phyloP scores from a whole-genome alignment of 2,329 filamentous ascomycete genomes.

The Aspergillus transmontanensis region DNA sequence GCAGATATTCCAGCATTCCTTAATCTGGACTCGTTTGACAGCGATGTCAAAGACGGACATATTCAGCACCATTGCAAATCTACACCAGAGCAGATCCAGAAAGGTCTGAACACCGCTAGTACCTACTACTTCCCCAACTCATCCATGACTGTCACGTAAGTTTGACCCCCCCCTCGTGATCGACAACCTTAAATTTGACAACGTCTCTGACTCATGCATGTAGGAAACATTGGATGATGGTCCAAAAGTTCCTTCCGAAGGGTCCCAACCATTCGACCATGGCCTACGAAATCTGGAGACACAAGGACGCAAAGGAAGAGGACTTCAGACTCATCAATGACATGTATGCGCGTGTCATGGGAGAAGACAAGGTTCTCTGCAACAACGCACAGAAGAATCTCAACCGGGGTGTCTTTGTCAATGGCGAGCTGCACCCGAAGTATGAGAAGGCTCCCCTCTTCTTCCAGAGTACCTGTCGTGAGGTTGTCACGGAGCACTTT shows the following conservation, averaged over 20 bases:
- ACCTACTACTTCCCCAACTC: constrained; percentile 32
- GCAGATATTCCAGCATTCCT: constrained; percentile 58
- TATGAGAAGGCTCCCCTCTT: constrained; percentile 61
- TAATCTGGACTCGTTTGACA: constrained; percentile 57
- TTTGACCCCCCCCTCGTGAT: constrained; percentile 4
- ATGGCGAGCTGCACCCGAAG: constrained; percentile 62
- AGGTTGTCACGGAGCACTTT: constrained; percentile 50
- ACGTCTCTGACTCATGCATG: not conserved
- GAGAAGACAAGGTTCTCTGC: constrained; percentile 65
- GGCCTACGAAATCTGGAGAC: constrained; percentile 64
- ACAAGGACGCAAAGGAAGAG: constrained; percentile 59
- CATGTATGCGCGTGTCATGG: constrained; percentile 65
- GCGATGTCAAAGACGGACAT: constrained; percentile 50
- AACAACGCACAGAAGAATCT: constrained; percentile 62
- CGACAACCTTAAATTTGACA: constrained; percentile 23
- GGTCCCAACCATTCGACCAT: constrained; percentile 55
- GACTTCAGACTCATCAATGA: constrained; percentile 59
- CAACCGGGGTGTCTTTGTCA: constrained; percentile 62
- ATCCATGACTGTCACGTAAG: constrained; percentile 28
- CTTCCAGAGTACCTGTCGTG: constrained; percentile 56
- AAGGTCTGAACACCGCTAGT: constrained; percentile 43
- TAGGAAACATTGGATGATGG: constrained; percentile 63
- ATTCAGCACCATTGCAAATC: constrained; percentile 54
- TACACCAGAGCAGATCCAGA: constrained; percentile 49
- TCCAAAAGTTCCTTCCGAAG: constrained; percentile 62